Base-by-base conservation (phyloP, 2,329 filamentous ascomycete species). In the Fusarium nisikadoi region DNA sequence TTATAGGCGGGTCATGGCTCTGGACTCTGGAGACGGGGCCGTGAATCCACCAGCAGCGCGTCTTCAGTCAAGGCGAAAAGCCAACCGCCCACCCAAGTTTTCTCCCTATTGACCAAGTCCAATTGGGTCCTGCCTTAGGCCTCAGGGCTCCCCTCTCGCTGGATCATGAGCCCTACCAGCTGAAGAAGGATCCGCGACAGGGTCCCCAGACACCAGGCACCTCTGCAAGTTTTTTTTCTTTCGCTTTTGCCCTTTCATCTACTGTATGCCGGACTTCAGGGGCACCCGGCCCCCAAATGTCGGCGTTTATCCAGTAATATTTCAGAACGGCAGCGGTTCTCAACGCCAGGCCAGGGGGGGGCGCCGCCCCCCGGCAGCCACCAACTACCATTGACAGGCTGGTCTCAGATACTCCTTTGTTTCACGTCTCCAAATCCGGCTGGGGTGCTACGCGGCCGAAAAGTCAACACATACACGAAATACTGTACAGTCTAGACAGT, bases 371-470 rank as follows among this genome's bases (percentile, higher is more conserved):
- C 70, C 52, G 65, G 66, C 54, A 69, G 59, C 68, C 68, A 61
- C 57, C 65, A 54, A 62, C 63, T 69, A 50, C 70, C 74, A 74
- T 60, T 76, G 70, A 72, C 67, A 74, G 46, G 50, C 42, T 42
- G 35, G 61, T 65, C 52, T 39, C 25, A 64, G 68, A 53, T 59
- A 35, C 61, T 65, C 70, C 69, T 72, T 71, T 70, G 74, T 76
- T 76, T 76, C 74, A 76, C 54, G 63, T 71, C 42, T 73, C 74
- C 74, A 64, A 72, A 76, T 76, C 62, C 72, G 72, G 72, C 45
- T 55, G 65, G 70, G 63, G 46, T 60, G 42, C 46, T 68, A 63
- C 68, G 68, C 66, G 70, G 70, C 66, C 61, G 49, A 65, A 53
- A 53, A 60, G 36, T 60, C 60, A 70, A 71, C 50, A 27, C 36